A percentile compares a stretch with the other conserved stretches of the same genome.
Conservation (phyloP, 2,329 filamentous ascomycete genomes). For the Cladosporium phlei region DNA sequence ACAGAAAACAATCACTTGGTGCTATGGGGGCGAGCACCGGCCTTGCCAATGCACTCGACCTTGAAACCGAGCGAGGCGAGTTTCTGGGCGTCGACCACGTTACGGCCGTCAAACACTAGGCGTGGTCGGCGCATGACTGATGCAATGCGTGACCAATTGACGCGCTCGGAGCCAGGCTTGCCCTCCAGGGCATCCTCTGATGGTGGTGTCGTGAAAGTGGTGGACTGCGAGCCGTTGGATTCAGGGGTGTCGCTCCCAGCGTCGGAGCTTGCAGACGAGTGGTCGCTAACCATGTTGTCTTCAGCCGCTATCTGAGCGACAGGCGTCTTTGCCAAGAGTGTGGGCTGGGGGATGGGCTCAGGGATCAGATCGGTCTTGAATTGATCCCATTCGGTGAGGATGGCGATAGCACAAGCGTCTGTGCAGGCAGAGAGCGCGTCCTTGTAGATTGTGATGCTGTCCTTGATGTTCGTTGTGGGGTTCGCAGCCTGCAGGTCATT, state of each 20-base stretch:
- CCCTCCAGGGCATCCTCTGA: constrained; percentile 2
- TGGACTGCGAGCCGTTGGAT: constrained; percentile 2
- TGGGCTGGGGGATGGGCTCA: constrained; percentile 1
- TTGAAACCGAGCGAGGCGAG: constrained; percentile 29
- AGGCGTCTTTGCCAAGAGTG: not conserved
- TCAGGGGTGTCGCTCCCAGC: constrained; percentile 11
- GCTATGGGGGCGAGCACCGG: constrained; percentile 3
- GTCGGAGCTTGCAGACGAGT: constrained; percentile 9
- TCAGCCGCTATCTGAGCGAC: constrained; percentile 6
- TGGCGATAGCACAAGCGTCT: constrained; percentile 27
- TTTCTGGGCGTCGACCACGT: constrained; percentile 24
- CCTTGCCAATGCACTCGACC: constrained; percentile 20
- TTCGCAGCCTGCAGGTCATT: constrained; percentile 23
- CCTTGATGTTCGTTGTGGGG: constrained; percentile 19
- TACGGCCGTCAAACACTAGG: constrained; percentile 32
- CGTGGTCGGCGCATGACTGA: constrained; percentile 25
- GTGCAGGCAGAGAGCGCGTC: constrained; percentile 29
- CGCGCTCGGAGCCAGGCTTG: constrained; percentile 8
- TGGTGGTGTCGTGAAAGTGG: constrained; percentile 17
- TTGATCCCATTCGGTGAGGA: constrained; percentile 31
- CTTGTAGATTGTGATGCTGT: constrained; percentile 23
- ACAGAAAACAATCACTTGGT: no score
- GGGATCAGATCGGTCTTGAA: constrained; percentile 23
- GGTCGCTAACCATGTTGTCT: constrained; percentile 11
- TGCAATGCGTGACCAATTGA: constrained; percentile 25